These are phyloP conservation scores for Plasmodium yoelii DNA, from an alignment of 169 alveolate species.

Conservation along the genomic window DNA sequence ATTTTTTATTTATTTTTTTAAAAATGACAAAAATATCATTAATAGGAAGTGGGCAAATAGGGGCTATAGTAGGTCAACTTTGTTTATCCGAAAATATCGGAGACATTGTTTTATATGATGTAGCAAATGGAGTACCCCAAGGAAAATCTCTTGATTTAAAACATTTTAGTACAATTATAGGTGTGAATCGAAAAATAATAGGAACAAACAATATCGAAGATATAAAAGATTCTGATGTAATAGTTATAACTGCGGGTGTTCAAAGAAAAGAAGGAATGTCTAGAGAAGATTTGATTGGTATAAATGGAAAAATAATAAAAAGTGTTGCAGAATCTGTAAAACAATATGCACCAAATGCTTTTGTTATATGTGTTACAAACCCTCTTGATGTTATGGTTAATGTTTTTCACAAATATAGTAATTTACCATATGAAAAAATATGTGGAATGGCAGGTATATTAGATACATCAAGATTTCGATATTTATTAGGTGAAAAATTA, in stretches of 20 bases:
- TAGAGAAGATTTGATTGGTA: conserved; percentile 87
- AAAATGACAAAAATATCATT: conserved; percentile 83
- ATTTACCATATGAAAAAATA: conserved; percentile 87
- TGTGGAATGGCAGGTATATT: conserved; percentile 91
- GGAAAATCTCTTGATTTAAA: conserved; percentile 87
- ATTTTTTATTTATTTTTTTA: neutral
- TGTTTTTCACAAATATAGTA: conserved; percentile 84
- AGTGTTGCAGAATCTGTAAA: conserved; percentile 89
- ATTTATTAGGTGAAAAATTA: conserved; percentile 83
- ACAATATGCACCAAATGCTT: conserved; percentile 87
- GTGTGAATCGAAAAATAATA: conserved; percentile 78
- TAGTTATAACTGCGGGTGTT: conserved; percentile 89
- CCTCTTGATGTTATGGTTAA: conserved; percentile 91
- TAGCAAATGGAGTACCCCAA: conserved; percentile 83
- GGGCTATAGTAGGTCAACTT: conserved; percentile 87
- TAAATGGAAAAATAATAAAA: conserved; percentile 86
- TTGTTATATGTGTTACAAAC: conserved; percentile 89
- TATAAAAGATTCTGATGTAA: conserved; percentile 86
- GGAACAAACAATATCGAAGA: conserved; percentile 85
- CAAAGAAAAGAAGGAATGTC: conserved; percentile 89
- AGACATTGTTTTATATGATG: conserved; percentile 86
- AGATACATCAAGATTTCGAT: conserved; percentile 88
- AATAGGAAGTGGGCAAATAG: conserved; percentile 89
- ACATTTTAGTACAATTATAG: conserved; percentile 84
- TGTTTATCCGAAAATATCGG: conserved; percentile 85